Percentiles rank a stretch among this genome's conserved stretches.
These are phyloP conservation scores for Prunus campanulata DNA, from an alignment of 306 rosid genomes.

Conservation along the genomic window DNA sequence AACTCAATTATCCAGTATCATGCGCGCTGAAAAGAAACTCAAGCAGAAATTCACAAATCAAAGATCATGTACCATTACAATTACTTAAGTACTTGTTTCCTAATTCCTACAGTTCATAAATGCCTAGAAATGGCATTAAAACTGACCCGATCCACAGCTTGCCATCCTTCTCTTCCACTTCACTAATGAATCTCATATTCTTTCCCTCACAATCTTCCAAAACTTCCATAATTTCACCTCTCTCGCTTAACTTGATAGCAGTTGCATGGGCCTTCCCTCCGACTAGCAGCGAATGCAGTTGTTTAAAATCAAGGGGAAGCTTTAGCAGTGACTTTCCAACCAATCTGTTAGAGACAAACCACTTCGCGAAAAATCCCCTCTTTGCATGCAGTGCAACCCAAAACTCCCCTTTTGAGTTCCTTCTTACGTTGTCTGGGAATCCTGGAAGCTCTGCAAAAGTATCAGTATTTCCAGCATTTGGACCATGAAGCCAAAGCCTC, in stretches of 20 bases:
- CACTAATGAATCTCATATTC: constrained; percentile 64
- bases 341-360: constrained; percentile 54
- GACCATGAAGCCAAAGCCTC: constrained; percentile 84
- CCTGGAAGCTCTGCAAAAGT: constrained; percentile 68
- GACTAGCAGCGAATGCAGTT: constrained; percentile 49
- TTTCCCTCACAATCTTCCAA: constrained; percentile 82
- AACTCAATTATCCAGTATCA: too few species aligned
- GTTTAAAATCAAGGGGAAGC: constrained; percentile 56
- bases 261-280: constrained; percentile 71
- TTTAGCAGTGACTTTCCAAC: constrained; percentile 48
- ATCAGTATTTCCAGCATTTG: constrained; percentile 62
- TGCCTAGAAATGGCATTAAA: constrained; percentile 73
- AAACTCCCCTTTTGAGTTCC: constrained; percentile 66
- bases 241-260: constrained; percentile 60
- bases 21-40: neutral
- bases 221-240: constrained; percentile 58
- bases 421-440: constrained; percentile 78
- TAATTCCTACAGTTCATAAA: constrained; percentile 23
- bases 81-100: neutral
- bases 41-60: neutral
- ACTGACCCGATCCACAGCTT: constrained; percentile 86
- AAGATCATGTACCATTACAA: neutral
- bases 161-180: constrained; percentile 89
- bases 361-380: constrained; percentile 37
- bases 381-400: constrained; percentile 91